Conservation (phyloP, 805 yeast species). For the Candida lessepsii region DNA sequence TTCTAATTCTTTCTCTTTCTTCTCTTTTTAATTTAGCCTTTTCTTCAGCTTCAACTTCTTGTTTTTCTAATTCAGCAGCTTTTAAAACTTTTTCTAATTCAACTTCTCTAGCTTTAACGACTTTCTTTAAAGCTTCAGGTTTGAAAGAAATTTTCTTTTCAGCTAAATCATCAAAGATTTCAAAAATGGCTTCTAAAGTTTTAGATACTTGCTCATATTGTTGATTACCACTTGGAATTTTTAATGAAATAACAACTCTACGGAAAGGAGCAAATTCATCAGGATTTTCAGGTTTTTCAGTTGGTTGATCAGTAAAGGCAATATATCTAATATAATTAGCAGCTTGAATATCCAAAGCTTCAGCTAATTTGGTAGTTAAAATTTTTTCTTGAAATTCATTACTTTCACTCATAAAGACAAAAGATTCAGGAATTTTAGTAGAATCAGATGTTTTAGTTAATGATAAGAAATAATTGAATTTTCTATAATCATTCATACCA, state of each 20-base stretch:
- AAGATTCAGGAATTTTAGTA: constrained; percentile 64
- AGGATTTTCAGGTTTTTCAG: constrained; percentile 63
- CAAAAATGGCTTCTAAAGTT: constrained; percentile 55
- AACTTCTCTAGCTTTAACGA: constrained; percentile 70
- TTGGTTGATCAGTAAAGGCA: constrained; percentile 81
- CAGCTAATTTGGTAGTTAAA: constrained; percentile 46
- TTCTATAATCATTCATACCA: constrained; percentile 75
- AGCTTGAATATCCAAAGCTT: constrained; percentile 43
- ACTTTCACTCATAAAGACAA: constrained; percentile 86
- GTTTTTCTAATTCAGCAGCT: constrained; percentile 59
- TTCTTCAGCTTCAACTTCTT: constrained; percentile 68
- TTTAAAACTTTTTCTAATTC: constrained; percentile 72
- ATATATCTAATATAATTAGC: constrained; percentile 52
- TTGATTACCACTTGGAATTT: constrained; percentile 47
- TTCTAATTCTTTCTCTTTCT: constrained; percentile 56
- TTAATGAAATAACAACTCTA: constrained; percentile 54
- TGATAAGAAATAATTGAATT: constrained; percentile 75
- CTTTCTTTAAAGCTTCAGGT: constrained; percentile 73
- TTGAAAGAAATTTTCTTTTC: constrained; percentile 53
- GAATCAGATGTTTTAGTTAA: constrained; percentile 81
- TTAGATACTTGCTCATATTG: constrained; percentile 51
- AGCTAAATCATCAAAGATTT: constrained; percentile 58
- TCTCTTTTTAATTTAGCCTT: constrained; percentile 68
- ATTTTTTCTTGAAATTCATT: constrained; percentile 74
- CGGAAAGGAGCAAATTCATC: constrained; percentile 54